Evolutionary conservation across 2,329 filamentous ascomycete species (phyloP), one percentile per base, ranked within the genome.

Genomic region (Diaporthe eres): DNA sequence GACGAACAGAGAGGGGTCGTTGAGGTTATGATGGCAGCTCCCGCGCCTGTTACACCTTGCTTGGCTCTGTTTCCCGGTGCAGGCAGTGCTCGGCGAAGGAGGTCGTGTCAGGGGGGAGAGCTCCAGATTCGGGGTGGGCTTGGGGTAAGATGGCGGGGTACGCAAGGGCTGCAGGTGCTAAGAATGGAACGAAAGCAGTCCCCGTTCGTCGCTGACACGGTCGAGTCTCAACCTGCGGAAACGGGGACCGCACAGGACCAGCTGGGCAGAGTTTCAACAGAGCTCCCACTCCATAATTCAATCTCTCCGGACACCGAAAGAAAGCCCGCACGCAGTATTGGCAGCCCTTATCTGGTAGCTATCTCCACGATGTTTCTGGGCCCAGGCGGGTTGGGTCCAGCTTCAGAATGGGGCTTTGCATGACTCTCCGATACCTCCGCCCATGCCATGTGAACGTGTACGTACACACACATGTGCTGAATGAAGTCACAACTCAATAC

Each of bases 1-100:
- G 13, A 28, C n/a, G 42, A 53, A 44, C 12, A 22, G 31, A 42
- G 73, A 75, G 73, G 68, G 73, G 68, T 72, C 44, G 61, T 61
- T 44, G 49, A 63, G 74, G 34, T 55, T 71, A 61, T 44, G 67
- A 63, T 65, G 71, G 71, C 19, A 73, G 71, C 47, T 63, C 67
- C 49, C 51, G 55, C 44, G 55, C 60, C 72, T 75, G 73, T 75
- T 75, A 73, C 75, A 70, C 61, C 67, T 75, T 73, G 75, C 67
- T 75, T 73, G 75, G 73, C 75, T 73, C 25, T 49, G 39, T 44
- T 53, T 57, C 58, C 61, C 44, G 61, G 57, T 58, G 55, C 37
- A 31, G 74, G 60, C 49, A 70, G 57, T 55, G 73, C 55, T 60
- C 44, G 61, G 57, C 49, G 55, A 68, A 63, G 57, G 71, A 74